Percentiles rank a stretch among this genome's conserved stretches.
Conservation (phyloP, 1,139 yeast genomes). For the Taiozyma sp. region DNA sequence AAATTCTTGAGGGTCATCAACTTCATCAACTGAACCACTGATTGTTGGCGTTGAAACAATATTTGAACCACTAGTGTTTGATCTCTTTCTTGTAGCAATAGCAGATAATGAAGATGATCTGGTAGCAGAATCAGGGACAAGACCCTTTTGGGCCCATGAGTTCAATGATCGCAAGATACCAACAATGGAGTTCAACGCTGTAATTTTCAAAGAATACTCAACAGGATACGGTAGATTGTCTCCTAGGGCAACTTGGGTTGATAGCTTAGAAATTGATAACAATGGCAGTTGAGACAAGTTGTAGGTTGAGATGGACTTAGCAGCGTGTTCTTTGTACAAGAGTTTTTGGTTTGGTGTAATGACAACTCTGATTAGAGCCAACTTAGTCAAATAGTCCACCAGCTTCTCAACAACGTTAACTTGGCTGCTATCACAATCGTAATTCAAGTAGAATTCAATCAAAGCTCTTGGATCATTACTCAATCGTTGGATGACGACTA, state of each 20-base stretch:
- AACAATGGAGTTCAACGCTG: slow-evolving; percentile 74
- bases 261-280: slow-evolving; percentile 62
- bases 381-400: slow-evolving; percentile 69
- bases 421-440: slow-evolving; percentile 84
- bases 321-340: slow-evolving; percentile 56
- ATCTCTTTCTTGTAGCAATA: slow-evolving; percentile 30
- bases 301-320: slow-evolving; percentile 65
- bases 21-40: slow-evolving; percentile 29
- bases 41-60: slow-evolving; percentile 12
- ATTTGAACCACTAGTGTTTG: slow-evolving; percentile 39
- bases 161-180: slow-evolving; percentile 76
- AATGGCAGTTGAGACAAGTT: slow-evolving; percentile 70
- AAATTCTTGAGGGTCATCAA: slow-evolving; percentile 80
- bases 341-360: slow-evolving; percentile 64
- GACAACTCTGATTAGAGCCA: slow-evolving; percentile 68
- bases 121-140: slow-evolving; percentile 24
- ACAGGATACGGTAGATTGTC: slow-evolving; percentile 49
- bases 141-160: slow-evolving; percentile 83
- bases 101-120: slow-evolving; percentile 20
- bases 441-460: slow-evolving; percentile 88
- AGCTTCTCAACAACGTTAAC: slow-evolving; percentile 83
- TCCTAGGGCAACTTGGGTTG: slow-evolving; percentile 53
- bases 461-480: slow-evolving; percentile 87
- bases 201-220: slow-evolving; percentile 81
- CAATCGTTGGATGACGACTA: slow-evolving; percentile 70